phyloP scores from a whole-genome alignment of 2,329 filamentous ascomycete genomes.

The Pseudogymnoascus sp. region DNA sequence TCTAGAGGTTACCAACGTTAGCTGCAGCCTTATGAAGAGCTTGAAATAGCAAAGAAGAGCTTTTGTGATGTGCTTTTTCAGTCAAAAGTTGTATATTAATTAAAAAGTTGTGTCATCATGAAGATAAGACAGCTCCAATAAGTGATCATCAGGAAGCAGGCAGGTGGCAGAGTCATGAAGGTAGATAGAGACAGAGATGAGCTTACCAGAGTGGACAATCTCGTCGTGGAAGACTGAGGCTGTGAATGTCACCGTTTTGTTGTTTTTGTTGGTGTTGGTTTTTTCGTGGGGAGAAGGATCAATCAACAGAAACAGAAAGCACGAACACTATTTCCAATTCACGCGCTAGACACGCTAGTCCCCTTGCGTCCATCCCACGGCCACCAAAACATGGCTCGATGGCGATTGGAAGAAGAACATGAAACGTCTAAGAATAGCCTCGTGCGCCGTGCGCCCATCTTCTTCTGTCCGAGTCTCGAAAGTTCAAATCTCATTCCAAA shows the following conservation, averaged over 20 bases:
- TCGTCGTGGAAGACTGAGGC: neutral
- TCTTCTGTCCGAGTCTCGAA: constrained; percentile 9
- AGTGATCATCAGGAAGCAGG: constrained; percentile 17
- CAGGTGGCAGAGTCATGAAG: neutral
- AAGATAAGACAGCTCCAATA: constrained; percentile 33
- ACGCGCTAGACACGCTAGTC: neutral
- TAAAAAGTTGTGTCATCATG: constrained; percentile 24
- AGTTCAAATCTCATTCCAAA: constrained; percentile 9
- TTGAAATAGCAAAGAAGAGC: neutral
- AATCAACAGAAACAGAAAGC: neutral
- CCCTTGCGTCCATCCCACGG: neutral
- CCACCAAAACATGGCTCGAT: neutral
- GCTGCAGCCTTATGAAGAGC: constrained; percentile 7
- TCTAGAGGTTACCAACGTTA: neutral
- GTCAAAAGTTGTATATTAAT: constrained; percentile 23
- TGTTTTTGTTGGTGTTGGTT: neutral
- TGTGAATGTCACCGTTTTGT: neutral
- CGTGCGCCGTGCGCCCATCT: neutral
- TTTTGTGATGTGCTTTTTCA: constrained; percentile 1
- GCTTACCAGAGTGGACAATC: neutral
- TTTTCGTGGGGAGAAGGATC: neutral
- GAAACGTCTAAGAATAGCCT: constrained; percentile 7
- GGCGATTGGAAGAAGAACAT: constrained; percentile 6
- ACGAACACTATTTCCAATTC: neutral
- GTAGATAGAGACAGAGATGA: neutral